These are phyloP conservation scores for Barnettozyma sp. DNA, from an alignment of 805 yeast genomes.

Conservation along the genomic window DNA sequence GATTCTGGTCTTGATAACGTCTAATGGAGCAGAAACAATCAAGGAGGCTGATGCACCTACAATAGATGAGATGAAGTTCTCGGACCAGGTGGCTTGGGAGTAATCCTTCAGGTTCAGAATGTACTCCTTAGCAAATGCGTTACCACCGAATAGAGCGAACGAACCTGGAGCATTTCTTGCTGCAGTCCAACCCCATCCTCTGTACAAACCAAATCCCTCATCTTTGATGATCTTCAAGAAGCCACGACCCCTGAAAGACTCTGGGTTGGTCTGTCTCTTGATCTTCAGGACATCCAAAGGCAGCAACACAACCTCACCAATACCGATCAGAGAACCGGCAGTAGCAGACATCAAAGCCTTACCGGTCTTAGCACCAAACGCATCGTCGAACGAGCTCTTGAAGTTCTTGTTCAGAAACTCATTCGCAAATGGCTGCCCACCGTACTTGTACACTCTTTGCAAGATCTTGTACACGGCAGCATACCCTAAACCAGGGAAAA, in stretches of 20 bases:
- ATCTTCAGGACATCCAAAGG: conserved; percentile 96
- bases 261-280: conserved; percentile 99
- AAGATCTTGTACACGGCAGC: conserved; percentile 95
- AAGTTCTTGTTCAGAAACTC: conserved; percentile 79
- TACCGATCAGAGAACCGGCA: conserved; percentile 95
- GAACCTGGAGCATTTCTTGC: conserved; percentile 99
- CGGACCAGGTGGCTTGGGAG: conserved; percentile 87
- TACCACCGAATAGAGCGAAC: conserved; percentile 95
- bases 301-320: conserved; percentile 92
- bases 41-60: conserved; percentile 96
- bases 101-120: conserved; percentile 82
- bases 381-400: conserved; percentile 58
- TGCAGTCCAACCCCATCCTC: conserved; percentile 99
- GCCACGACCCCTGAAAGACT: conserved; percentile 97
- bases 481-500: conserved; percentile 97
- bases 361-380: conserved; percentile 91
- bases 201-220: conserved; percentile 88
- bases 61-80: conserved; percentile 90
- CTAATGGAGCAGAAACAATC: conserved; percentile 95
- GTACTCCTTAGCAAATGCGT: conserved; percentile 97
- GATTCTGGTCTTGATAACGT: conserved; percentile 96
- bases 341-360: conserved; percentile 96
- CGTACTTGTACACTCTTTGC: conserved; percentile 97
- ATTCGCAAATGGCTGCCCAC: conserved; percentile 98
- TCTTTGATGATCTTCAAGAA: conserved; percentile 77